Conservation (phyloP, 148 eudicot species). For the Rhododendron molle region DNA sequence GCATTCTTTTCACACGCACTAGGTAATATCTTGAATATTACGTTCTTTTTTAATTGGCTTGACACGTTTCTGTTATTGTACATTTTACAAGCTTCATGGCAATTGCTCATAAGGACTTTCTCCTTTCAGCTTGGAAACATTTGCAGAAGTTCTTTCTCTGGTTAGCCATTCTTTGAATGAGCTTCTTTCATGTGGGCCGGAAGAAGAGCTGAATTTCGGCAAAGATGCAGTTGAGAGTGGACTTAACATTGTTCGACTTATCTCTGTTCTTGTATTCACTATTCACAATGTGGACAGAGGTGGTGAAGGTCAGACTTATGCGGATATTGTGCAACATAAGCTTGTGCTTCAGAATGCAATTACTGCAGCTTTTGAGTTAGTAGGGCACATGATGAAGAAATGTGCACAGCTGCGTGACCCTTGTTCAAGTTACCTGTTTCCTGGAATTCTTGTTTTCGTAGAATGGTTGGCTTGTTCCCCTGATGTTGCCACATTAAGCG, state of each 20-base stretch:
- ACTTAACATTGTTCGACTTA: conserved; percentile 38
- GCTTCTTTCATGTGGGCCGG: conserved; percentile 52
- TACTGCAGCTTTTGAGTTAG: conserved; percentile 41
- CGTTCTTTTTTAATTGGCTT: background rate
- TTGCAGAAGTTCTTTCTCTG: conserved; percentile 35
- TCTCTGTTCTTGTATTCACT: conserved; percentile 45
- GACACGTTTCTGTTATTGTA: background rate
- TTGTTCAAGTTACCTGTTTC: conserved; percentile 46
- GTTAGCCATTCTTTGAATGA: conserved; percentile 34
- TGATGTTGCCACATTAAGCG: conserved; percentile 37
- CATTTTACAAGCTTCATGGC: background rate
- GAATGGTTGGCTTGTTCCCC: conserved; percentile 61
- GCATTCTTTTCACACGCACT: conserved; percentile 50
- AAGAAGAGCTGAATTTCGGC: conserved; percentile 41
- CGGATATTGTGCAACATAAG: conserved; percentile 50
- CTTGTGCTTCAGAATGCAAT: conserved; percentile 46
- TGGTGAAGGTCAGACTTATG: conserved; percentile 48
- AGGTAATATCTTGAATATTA: conserved; percentile 29
- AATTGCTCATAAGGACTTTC: conserved; percentile 8
- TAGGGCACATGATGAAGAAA: conserved; percentile 43
- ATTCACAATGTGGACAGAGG: conserved; percentile 40
- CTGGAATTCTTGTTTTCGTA: conserved; percentile 49
- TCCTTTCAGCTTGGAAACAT: conserved; percentile 45
- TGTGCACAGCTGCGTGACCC: conserved; percentile 42
- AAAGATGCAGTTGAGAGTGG: conserved; percentile 37